Base-by-base conservation (phyloP, 805 yeast genomes). In the Spathaspora passalidarum region DNA sequence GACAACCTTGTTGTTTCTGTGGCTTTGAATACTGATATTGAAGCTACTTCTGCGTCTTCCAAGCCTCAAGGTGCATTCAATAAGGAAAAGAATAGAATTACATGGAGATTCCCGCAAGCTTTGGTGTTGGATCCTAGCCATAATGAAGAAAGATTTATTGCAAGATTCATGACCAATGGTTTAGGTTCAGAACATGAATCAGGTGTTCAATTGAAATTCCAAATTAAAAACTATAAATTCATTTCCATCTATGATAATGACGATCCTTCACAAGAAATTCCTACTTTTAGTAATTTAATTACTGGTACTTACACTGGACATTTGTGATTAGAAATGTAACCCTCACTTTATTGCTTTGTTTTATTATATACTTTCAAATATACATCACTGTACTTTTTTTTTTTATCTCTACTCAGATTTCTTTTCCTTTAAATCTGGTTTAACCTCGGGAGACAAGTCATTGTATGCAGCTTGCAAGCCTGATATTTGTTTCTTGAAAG, bases 21-120 rank as follows among this genome's bases (percentile, higher is more conserved):
- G 4, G 76, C 86, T 2, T 70, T 85, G 44, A 62, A 59, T 38
- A 69, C 75, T 14, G 86, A 84, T 32, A 84, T 86, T 9, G 76
- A 80, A 14, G 76, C 85, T 2, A 69, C 82, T 1, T 74, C 84
- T 17, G 97, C 97, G 0, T 82, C 90, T 50, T 86, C 96, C 2
- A 88, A 87, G 61, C 99, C 99, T 4, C 83, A 86, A 46, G 98
- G 97, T 47, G 80, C 95, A 1, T 92, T 90, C 73, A 88, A 85
- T 65, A 85, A 81, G 58, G 97, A 90, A 43, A 83, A 81, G 59
- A 84, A 81, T 54, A 80, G 97, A 65, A 84, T 94, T 47, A 84
- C 94, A 0, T 91, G 97, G 97, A 80, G 86, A 60, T 81, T 82
- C 54, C 50, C 55, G 22, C 51, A 65, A 8, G 75, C 80, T 3